These are phyloP conservation scores for Saccharomyces mikatae DNA, from an alignment of 805 yeast species.

Conservation along the genomic window DNA sequence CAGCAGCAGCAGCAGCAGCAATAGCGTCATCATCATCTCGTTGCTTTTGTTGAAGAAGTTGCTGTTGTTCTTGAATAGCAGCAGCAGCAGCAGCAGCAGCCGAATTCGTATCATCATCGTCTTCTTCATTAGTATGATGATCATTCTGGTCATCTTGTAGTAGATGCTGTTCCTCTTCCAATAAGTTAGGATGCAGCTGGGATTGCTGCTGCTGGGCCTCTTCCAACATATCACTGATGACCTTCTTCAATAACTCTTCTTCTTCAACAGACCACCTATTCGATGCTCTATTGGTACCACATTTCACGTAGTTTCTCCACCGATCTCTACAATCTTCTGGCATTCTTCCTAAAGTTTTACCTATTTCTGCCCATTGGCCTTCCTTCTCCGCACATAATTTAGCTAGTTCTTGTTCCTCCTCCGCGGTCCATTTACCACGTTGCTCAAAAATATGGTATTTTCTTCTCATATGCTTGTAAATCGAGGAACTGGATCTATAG, in stretches of 20 bases:
- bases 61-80: conserved; percentile 6
- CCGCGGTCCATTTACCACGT: conserved; percentile 79
- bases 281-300: conserved; percentile 60
- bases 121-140: conserved; percentile 1
- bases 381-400: conserved; percentile 53
- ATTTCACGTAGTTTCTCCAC: conserved; percentile 86
- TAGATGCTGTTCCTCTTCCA: not conserved
- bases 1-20: not conserved
- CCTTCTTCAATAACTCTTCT: conserved; percentile 47
- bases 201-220: conserved; percentile 8
- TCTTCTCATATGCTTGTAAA: conserved; percentile 82
- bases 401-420: conserved; percentile 59
- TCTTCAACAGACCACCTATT: conserved; percentile 71
- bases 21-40: not conserved
- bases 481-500: conserved; percentile 69
- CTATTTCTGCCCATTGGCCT: conserved; percentile 83
- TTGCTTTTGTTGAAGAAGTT: not conserved
- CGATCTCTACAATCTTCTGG: conserved; percentile 94
- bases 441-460: conserved; percentile 73
- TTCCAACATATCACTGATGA: conserved; percentile 40
- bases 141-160: not conserved
- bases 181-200: not conserved
- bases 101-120: conserved; percentile 8
- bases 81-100: not conserved
- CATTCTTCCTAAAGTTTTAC: conserved; percentile 71